Conservation (phyloP, 495 filamentous ascomycete species). For the Hyaloscypha finlandica region DNA sequence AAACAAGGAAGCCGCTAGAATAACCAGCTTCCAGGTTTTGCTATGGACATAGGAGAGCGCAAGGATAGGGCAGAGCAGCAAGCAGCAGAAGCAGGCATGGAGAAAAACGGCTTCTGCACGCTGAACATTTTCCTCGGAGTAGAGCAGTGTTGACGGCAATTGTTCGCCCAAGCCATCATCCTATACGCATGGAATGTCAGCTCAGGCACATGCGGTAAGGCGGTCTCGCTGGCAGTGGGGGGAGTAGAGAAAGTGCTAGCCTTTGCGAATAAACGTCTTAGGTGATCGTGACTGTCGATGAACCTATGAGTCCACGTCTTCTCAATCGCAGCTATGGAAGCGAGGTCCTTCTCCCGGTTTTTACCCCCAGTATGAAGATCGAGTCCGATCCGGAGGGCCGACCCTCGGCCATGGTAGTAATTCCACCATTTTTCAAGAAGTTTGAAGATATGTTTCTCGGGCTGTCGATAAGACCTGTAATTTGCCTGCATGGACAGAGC, state of each 20-base stretch:
- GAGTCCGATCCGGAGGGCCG: constrained; percentile 7
- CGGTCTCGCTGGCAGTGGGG: neutral
- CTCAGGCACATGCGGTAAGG: neutral
- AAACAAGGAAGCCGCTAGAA: constrained; percentile 15
- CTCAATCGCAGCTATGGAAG: constrained; percentile 17
- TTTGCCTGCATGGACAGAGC: constrained; percentile 18
- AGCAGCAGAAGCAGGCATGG: constrained; percentile 19
- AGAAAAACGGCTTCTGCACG: constrained; percentile 20
- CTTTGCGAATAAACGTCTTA: constrained; percentile 17
- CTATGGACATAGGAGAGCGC: constrained; percentile 17
- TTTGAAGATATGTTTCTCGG: constrained; percentile 13
- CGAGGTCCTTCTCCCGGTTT: constrained; percentile 5
- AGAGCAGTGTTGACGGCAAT: constrained; percentile 13
- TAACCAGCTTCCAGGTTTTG: constrained; percentile 23
- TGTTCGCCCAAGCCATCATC: constrained; percentile 11
- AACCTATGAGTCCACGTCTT: constrained; percentile 22
- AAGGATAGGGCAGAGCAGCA: constrained; percentile 18
- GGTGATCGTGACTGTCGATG: constrained; percentile 19
- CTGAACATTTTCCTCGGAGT: constrained; percentile 21
- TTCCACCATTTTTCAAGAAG: constrained; percentile 5
- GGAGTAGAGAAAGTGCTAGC: neutral
- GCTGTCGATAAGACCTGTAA: constrained; percentile 18
- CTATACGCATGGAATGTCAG: neutral
- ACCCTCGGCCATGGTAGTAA: neutral
- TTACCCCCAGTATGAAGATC: constrained; percentile 2